Percentiles rank a stretch among this genome's conserved stretches.
Evolutionary conservation across 2,329 filamentous ascomycete genomes (phyloP).

Genomic region (Aspergillus ochraceoroseus): DNA sequence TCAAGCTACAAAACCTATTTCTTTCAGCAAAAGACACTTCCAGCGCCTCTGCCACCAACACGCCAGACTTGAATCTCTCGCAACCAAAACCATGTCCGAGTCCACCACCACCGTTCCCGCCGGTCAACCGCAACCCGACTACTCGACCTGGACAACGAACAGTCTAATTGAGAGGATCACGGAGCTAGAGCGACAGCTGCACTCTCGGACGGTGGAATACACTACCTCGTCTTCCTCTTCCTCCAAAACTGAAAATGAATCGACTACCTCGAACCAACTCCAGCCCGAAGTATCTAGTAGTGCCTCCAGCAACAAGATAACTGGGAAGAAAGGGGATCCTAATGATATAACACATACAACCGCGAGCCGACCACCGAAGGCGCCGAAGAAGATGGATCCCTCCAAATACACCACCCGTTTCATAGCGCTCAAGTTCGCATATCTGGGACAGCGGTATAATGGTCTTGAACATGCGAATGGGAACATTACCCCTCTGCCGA

Average conservation of each 20-base stretch:
- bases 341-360: slow-evolving; percentile 25
- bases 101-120: slow-evolving; percentile 13
- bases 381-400: slow-evolving; percentile 62
- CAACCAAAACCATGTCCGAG: slow-evolving; percentile 24
- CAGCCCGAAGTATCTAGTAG: neutral
- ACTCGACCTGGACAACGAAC: slow-evolving; percentile 63
- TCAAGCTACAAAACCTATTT: slow-evolving; percentile 12
- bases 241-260: slow-evolving; percentile 1
- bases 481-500: slow-evolving; percentile 64
- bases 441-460: slow-evolving; percentile 84
- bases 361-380: slow-evolving; percentile 38
- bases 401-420: slow-evolving; percentile 75
- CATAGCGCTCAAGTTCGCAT: slow-evolving; percentile 89
- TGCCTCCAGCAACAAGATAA: neutral
- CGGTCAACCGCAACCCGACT: slow-evolving; percentile 39
- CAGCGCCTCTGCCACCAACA: slow-evolving; percentile 9
- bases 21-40: slow-evolving; percentile 13
- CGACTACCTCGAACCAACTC: neutral
- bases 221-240: slow-evolving; percentile 15
- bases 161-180: slow-evolving; percentile 64
- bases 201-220: slow-evolving; percentile 44
- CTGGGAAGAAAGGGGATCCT: slow-evolving; percentile 12
- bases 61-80: slow-evolving; percentile 16
- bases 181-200: slow-evolving; percentile 62
- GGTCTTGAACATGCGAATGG: slow-evolving; percentile 82